These are phyloP conservation scores for Termitomyces bulborhizus DNA, from an alignment of 768 basidiomycete species.

Conservation along the genomic window DNA sequence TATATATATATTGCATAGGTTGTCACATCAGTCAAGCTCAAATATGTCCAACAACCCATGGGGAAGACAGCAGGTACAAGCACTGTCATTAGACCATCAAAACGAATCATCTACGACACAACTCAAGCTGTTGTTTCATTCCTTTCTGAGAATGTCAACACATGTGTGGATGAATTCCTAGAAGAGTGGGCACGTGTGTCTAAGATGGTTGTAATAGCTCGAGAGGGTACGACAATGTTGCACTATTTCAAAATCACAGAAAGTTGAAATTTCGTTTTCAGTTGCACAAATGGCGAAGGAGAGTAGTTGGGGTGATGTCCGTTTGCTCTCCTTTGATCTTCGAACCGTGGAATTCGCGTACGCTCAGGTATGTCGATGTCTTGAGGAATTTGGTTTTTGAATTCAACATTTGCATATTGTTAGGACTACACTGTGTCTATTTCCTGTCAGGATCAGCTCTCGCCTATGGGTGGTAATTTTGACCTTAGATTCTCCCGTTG, in stretches of 20 bases:
- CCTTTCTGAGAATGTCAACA: constrained; percentile 78
- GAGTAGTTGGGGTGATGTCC: constrained; percentile 67
- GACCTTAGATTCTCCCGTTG: constrained; percentile 66
- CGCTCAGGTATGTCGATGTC: constrained; percentile 37
- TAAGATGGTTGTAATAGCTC: constrained; percentile 90
- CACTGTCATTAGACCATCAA: constrained; percentile 74
- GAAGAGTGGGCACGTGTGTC: constrained; percentile 92
- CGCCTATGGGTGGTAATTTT: constrained; percentile 62
- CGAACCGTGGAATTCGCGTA: constrained; percentile 92
- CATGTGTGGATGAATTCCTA: constrained; percentile 84
- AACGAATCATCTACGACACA: constrained; percentile 86
- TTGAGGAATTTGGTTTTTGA: not conserved
- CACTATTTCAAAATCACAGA: not conserved
- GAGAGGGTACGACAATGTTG: constrained; percentile 56
- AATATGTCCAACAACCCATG: constrained; percentile 83
- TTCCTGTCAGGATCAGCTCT: constrained; percentile 71
- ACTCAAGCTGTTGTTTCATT: constrained; percentile 86
- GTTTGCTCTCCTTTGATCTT: constrained; percentile 84
- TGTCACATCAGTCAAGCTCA: constrained; percentile 85
- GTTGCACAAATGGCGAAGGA: constrained; percentile 81
- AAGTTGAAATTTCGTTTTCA: constrained; percentile 19
- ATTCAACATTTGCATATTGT: not conserved
- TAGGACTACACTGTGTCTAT: constrained; percentile 77
- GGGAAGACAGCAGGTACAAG: constrained; percentile 60
- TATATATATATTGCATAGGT: constrained; percentile 37